Evolutionary conservation across 495 filamentous ascomycete genomes (phyloP).

Genomic region (Lasiosphaeria ovina): DNA sequence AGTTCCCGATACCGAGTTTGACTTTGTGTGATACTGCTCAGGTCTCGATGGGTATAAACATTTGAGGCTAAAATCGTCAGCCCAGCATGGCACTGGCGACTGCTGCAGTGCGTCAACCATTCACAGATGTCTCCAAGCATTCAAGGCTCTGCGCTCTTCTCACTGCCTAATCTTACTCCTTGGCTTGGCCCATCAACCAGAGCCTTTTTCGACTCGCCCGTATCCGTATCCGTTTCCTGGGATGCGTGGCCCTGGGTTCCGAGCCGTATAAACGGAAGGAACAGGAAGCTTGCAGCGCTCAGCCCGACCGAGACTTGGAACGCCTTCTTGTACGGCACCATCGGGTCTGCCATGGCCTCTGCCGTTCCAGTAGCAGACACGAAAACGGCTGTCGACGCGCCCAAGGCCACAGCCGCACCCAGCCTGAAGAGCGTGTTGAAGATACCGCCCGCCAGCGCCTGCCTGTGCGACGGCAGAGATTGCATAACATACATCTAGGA

Average conservation of each 20-base stretch:
- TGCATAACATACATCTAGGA: conserved; percentile 54
- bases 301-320: conserved; percentile 58
- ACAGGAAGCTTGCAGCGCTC: conserved; percentile 40
- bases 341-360: conserved; percentile 34
- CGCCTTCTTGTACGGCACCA: conserved; percentile 44
- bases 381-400: conserved; percentile 51
- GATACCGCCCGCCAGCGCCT: conserved; percentile 57
- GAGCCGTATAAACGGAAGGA: conserved; percentile 43
- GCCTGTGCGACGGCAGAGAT: conserved; percentile 52
- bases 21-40: no score
- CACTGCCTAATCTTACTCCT: not conserved
- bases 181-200: not conserved
- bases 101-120: no score
- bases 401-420: conserved; percentile 51
- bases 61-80: no score
- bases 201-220: not conserved
- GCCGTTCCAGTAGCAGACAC: conserved; percentile 33
- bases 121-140: no score
- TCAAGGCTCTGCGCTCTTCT: not conserved
- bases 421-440: conserved; percentile 58
- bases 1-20: no score
- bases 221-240: conserved; percentile 12
- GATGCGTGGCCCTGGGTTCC: conserved; percentile 42
- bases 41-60: no score
- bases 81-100: no score